A percentile compares a stretch with the other conserved stretches of the same genome.
phyloP scores from a whole-genome alignment of 371 early-diverging fungal species.

The Cladochytrium tenue region DNA sequence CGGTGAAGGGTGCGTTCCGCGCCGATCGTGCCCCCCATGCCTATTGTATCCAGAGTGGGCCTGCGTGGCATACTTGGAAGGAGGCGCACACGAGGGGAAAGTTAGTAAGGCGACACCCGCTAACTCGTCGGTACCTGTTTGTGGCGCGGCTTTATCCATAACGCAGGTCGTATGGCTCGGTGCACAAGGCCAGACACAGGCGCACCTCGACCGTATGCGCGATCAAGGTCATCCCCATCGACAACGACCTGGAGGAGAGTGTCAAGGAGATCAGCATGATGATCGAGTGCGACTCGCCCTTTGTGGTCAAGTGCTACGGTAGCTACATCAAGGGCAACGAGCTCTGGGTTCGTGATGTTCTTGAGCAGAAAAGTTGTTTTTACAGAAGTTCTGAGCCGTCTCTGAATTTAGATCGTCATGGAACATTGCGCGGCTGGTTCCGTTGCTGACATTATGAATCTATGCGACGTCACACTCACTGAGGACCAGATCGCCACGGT shows the following conservation, averaged over 20 bases:
- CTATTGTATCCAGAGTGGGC: neutral
- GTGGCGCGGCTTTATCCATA: neutral
- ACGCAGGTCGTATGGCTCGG: slow-evolving; percentile 69
- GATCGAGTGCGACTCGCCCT: slow-evolving; percentile 39
- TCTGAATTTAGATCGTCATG: slow-evolving; percentile 51
- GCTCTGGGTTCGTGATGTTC: slow-evolving; percentile 51
- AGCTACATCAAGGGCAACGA: slow-evolving; percentile 39
- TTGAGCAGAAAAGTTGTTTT: neutral
- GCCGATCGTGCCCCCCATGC: neutral
- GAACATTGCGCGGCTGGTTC: slow-evolving; percentile 65
- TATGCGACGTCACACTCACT: slow-evolving; percentile 40
- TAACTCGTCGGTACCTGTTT: neutral
- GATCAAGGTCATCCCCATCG: slow-evolving; percentile 59
- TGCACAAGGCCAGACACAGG: slow-evolving; percentile 66
- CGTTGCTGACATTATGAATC: slow-evolving; percentile 60
- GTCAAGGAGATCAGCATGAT: slow-evolving; percentile 56
- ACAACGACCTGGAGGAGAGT: slow-evolving; percentile 52
- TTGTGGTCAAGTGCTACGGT: slow-evolving; percentile 48
- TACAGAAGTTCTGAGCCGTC: neutral
- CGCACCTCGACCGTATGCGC: slow-evolving; percentile 56
- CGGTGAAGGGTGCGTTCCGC: slow-evolving; percentile 43
- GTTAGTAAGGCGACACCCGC: neutral
- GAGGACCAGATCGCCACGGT: slow-evolving; percentile 61
- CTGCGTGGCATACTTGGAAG: neutral
- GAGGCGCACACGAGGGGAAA: neutral